Evolutionary conservation across 106 monocot genomes (phyloP).

Genomic region (Alisma plantagoaquatica): DNA sequence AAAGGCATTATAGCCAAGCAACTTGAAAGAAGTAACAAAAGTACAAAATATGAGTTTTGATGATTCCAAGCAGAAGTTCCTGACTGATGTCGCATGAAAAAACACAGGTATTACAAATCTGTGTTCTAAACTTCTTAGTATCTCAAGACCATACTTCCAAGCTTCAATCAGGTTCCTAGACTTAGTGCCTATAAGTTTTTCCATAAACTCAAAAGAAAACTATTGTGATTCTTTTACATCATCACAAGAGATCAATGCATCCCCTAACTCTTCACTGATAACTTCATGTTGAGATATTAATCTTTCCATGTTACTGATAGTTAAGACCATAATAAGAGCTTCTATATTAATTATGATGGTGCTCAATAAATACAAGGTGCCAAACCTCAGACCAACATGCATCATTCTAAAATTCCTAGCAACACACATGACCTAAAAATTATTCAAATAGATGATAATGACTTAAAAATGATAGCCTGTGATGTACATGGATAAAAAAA

Average conservation of each 20-base stretch:
- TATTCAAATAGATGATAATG: no score
- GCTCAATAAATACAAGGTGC: no score
- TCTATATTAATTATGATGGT: no score
- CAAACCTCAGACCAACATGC: no score
- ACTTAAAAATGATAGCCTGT: no score
- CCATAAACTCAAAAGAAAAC: not conserved
- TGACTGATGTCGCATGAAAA: not conserved
- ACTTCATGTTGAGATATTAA: conserved; percentile 1
- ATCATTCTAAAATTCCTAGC: no score
- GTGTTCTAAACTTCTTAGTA: not conserved
- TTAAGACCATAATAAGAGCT: no score
- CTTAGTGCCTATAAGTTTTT: no score
- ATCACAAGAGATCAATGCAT: not conserved
- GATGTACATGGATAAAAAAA: no score
- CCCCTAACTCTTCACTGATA: not conserved
- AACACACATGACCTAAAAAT: no score
- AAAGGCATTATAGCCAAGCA: conserved; percentile 25
- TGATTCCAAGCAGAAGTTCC: conserved; percentile 28
- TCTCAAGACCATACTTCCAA: not conserved
- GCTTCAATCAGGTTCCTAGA: no score
- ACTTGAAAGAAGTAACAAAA: conserved; percentile 29
- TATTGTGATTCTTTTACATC: not conserved
- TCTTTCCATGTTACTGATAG: conserved; percentile 9
- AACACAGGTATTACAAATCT: not conserved
- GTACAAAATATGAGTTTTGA: conserved; percentile 48